Percentiles rank a stretch among this genome's conserved stretches.
Evolutionary conservation across 1,139 yeast species (phyloP).

Genomic region (Protomyces pachydermus): DNA sequence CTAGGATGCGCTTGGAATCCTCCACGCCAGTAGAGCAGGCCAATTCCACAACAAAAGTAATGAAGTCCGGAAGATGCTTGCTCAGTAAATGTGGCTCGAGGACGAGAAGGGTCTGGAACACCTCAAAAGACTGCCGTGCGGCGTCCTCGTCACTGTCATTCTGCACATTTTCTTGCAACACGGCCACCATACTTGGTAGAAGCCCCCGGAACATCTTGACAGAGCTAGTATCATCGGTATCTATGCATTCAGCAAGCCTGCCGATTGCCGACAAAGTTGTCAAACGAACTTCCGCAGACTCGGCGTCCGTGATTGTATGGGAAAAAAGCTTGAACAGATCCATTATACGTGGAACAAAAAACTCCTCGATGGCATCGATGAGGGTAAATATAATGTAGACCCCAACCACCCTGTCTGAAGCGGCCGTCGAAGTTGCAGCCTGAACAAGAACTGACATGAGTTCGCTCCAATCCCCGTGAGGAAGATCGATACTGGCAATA

Average conservation of each 20-base stretch:
- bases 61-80: conserved; percentile 62
- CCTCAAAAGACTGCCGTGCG: conserved; percentile 70
- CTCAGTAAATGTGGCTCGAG: conserved; percentile 76
- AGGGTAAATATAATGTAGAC: conserved; percentile 72
- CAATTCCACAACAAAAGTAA: conserved; percentile 62
- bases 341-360: conserved; percentile 57
- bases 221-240: conserved; percentile 48
- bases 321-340: conserved; percentile 52
- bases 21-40: conserved; percentile 64
- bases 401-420: conserved; percentile 74
- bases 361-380: conserved; percentile 52
- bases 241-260: conserved; percentile 63
- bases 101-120: conserved; percentile 71
- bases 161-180: conserved; percentile 59
- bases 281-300: conserved; percentile 67
- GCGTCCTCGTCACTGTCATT: conserved; percentile 66
- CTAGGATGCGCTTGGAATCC: conserved; percentile 76
- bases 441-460: conserved; percentile 66
- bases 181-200: conserved; percentile 76
- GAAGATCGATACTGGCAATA: conserved; percentile 72
- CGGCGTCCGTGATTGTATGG: conserved; percentile 59
- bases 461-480: conserved; percentile 65
- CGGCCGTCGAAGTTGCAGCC: conserved; percentile 56
- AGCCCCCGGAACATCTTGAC: conserved; percentile 60
- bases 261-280: conserved; percentile 81